Percentiles rank a stretch among this genome's conserved stretches.
phyloP scores from a whole-genome alignment of 805 yeast genomes.

The Helenozyma baotianmanensis region DNA sequence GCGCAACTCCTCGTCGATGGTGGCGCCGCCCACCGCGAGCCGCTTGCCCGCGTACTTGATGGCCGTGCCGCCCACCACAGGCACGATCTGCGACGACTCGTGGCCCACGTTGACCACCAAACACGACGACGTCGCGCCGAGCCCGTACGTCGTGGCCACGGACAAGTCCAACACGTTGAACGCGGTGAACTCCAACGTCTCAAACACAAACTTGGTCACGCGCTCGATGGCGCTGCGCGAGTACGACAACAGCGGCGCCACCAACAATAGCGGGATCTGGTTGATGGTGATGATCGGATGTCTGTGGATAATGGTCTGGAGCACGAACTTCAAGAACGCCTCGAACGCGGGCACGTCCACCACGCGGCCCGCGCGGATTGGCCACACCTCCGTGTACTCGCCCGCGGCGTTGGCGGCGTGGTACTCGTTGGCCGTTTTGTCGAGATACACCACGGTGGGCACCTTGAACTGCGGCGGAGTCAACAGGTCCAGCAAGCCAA shows the following conservation, averaged over 20 bases:
- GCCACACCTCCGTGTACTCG: slow-evolving; percentile 47
- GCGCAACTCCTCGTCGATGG: slow-evolving; percentile 52
- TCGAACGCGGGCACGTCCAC: slow-evolving; percentile 67
- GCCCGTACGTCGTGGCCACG: slow-evolving; percentile 68
- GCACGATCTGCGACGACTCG: slow-evolving; percentile 69
- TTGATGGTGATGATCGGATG: slow-evolving; percentile 47
- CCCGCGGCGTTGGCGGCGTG: slow-evolving; percentile 24
- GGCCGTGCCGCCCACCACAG: slow-evolving; percentile 70
- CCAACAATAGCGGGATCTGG: slow-evolving; percentile 67
- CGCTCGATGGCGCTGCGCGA: slow-evolving; percentile 61
- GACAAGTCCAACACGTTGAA: slow-evolving; percentile 66
- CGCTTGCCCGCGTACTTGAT: slow-evolving; percentile 50
- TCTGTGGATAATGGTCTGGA: slow-evolving; percentile 34
- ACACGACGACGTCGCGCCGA: slow-evolving; percentile 60
- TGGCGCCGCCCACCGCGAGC: slow-evolving; percentile 58
- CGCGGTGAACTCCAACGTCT: slow-evolving; percentile 65
- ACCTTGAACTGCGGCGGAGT: slow-evolving; percentile 70
- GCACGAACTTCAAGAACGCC: slow-evolving; percentile 47
- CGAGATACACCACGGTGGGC: slow-evolving; percentile 71
- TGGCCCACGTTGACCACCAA: slow-evolving; percentile 78
- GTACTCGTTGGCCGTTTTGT: slow-evolving; percentile 32
- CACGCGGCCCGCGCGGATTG: slow-evolving; percentile 62
- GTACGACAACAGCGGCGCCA: slow-evolving; percentile 64
- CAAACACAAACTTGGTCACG: slow-evolving; percentile 73
- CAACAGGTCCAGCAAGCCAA: slow-evolving; percentile 73